Percentiles rank a stretch among this genome's conserved stretches.
Evolutionary conservation across 495 filamentous ascomycete species (phyloP).

Genomic region (Neurospora pannonica): DNA sequence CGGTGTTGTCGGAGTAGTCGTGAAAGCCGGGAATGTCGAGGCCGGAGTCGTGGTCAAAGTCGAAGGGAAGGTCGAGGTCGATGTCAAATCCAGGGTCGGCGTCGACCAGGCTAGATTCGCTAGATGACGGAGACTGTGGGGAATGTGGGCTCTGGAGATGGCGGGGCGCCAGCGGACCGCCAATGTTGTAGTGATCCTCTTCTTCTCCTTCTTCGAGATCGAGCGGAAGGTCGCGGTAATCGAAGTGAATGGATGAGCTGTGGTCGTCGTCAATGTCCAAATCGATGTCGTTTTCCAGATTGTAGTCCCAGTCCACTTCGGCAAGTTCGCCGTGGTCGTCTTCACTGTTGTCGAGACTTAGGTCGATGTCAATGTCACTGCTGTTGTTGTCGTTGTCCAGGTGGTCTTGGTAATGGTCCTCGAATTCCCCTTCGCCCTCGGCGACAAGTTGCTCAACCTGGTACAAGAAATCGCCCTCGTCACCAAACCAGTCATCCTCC

Average conservation of each 20-base stretch:
- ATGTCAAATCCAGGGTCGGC: slow-evolving; percentile 1
- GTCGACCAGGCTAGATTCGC: background rate
- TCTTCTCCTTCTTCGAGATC: background rate
- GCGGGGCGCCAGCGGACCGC: background rate
- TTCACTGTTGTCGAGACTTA: background rate
- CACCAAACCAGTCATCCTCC: background rate
- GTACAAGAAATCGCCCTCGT: background rate
- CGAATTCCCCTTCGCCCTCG: background rate
- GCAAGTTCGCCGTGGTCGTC: background rate
- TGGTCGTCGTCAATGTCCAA: background rate
- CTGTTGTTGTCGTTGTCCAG: background rate
- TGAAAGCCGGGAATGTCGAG: background rate
- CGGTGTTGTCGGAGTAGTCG: background rate
- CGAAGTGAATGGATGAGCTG: background rate
- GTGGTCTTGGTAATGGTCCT: background rate
- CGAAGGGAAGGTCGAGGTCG: background rate
- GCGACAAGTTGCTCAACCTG: background rate
- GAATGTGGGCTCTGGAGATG: background rate
- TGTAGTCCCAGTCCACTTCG: background rate
- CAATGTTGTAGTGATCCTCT: background rate
- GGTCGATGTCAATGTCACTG: background rate
- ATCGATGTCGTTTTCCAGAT: background rate
- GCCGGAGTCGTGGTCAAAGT: background rate
- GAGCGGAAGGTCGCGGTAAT: background rate
- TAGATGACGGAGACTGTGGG: background rate